Evolutionary conservation across 2,329 filamentous ascomycete genomes (phyloP), one percentile per base, ranked within the genome.

Genomic region (Colletotrichum tofieldiae): DNA sequence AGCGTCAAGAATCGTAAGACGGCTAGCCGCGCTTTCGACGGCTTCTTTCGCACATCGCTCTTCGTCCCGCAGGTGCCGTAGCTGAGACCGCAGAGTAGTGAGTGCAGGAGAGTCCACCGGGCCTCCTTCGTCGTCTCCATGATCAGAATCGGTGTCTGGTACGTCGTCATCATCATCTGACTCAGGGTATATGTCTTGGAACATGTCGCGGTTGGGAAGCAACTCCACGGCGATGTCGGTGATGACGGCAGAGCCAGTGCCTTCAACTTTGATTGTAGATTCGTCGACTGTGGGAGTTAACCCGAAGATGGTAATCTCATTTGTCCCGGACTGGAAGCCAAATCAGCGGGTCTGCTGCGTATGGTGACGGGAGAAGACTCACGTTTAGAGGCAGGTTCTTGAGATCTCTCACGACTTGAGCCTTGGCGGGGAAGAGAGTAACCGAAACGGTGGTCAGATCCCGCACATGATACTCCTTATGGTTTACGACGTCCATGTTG

Each of bases 201-300:
- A 90, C 35, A 83, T 81, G 37, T 90, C 87, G 20, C 81, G 83
- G 73, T 91, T 90, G 2, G 86, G 85, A 12, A 91, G 81, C 8
- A 88, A 81, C 72, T 91, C 87, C 51, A 92, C 86, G 12, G 87
- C 86, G 73, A 93, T 91, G 76, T 93, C 90, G 14, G 87, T 89
- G 76, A 92, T 89, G 47, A 86, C 86, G 12, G 88, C 89, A 2
- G 84, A 76, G 12, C 89, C 88, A 63, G 83, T 86, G 52, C 89
- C 88, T 72, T 91, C 89, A 23, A 92, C 85, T 73, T 89, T 90
- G 79, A 92, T 86, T 6, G 89, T 91, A 74, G 90, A 84, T 72
- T 89, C 83, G 75, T 91, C 88, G 26, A 89, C 83, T 1, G 84
- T 86, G 2, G 87, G 87, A 14, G 88, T 86, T 45, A 92, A 80